A percentile compares a stretch with the other conserved stretches of the same genome.
These are phyloP conservation scores for Paecilomyces niveus DNA, from an alignment of 2,329 filamentous ascomycete species.

Conservation along the genomic window DNA sequence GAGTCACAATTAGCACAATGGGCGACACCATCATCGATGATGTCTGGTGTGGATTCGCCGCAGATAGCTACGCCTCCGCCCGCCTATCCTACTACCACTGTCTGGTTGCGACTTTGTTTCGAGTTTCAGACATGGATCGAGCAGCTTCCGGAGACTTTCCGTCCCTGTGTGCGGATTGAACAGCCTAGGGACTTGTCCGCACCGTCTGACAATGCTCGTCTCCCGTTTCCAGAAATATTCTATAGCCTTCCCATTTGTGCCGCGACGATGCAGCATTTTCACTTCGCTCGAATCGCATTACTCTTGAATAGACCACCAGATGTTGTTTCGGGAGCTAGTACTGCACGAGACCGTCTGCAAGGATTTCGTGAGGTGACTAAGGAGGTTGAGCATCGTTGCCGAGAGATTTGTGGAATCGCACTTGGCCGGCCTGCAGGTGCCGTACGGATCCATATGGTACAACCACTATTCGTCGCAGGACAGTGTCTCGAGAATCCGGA, in stretches of 20 bases:
- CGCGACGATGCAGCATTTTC: constrained; percentile 57
- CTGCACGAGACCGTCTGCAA: constrained; percentile 47
- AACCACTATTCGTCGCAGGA: constrained; percentile 54
- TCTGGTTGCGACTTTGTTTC: constrained; percentile 47
- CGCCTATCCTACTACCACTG: constrained; percentile 40
- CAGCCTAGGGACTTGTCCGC: constrained; percentile 25
- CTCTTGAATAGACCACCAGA: constrained; percentile 55
- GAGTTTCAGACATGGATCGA: constrained; percentile 53
- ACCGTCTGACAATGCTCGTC: constrained; percentile 22
- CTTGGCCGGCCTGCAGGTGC: constrained; percentile 49
- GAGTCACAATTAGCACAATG: constrained; percentile 36
- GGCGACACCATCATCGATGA: constrained; percentile 11
- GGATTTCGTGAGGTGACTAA: constrained; percentile 52
- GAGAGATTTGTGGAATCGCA: constrained; percentile 54
- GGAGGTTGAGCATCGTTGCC: constrained; percentile 49
- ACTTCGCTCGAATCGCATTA: constrained; percentile 57
- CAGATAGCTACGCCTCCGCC: constrained; percentile 35
- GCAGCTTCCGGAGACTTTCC: constrained; percentile 51
- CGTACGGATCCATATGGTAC: constrained; percentile 52
- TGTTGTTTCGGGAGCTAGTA: constrained; percentile 45
- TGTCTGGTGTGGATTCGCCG: constrained; percentile 19
- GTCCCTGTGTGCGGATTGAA: constrained; percentile 45
- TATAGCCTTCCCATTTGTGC: constrained; percentile 56
- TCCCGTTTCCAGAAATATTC: constrained; percentile 50
- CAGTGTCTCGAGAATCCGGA: constrained; percentile 47